Evolutionary conservation across 1,284 basidiomycete genomes (phyloP), one percentile per base, ranked within the genome.

Genomic region (Moesziomyces sp.): DNA sequence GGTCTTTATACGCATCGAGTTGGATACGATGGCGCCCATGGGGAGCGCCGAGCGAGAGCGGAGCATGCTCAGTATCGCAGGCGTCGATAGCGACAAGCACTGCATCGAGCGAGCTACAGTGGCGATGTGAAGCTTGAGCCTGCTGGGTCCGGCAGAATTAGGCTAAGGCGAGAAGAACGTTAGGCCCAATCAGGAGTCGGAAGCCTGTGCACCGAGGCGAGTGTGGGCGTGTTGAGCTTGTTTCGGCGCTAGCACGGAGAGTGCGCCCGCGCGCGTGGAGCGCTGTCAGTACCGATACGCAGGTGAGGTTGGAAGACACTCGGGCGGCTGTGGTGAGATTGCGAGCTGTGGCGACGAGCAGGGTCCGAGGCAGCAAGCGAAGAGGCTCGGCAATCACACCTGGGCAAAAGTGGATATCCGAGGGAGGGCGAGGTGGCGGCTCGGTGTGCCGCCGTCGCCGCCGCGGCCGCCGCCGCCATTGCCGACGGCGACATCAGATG

Each of bases 171-270:
- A 44, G 44, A 26, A 23, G 23, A 30, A 52, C 30, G 43, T 44
- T 48, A 48, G 48, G 47, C 38, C 35, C 40, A 38, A 52, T 28
- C 24, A 40, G 24, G 46, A 18, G 44, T 69, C 59, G 66, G 66
- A 69, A 62, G 66, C 16, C 59, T 55, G 59, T 63, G 59, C 47
- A 69, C 66, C 66, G 66, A 69, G 38, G 38, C 16, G 18, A 40
- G 38, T 16, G 14, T 40, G 38, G 14, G 16, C 38, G 38, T 40
- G 38, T 18, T 40, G 38, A 40, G 38, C 38, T 40, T 18, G 38
- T 16, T 16, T 40, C 38, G 16, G 38, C 38, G 38, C 18, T 40
- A 34, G 30, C 9, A 8, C 38, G 38, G 38, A 18, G 38, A 16
- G 38, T 18, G 38, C 16, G 38, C 38, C 38, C 6, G 16, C 18